These are phyloP conservation scores for Pholiota adiposa DNA, from an alignment of 1,284 basidiomycete species.

Conservation along the genomic window DNA sequence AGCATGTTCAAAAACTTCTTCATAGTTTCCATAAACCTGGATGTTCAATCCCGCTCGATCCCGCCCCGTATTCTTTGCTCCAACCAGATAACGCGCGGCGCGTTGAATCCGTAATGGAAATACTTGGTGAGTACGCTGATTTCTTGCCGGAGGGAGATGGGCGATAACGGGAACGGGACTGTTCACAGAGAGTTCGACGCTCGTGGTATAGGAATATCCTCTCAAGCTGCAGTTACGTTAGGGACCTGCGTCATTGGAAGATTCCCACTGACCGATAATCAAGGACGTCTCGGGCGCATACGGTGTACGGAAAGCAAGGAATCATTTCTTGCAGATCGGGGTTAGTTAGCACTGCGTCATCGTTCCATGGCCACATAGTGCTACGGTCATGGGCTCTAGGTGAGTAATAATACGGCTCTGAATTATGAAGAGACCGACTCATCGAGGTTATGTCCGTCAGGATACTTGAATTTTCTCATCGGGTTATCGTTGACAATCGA, in stretches of 20 bases:
- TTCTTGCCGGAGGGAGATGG: conserved; percentile 6
- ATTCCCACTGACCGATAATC: conserved; percentile 9
- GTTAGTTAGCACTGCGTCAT: conserved; percentile 1
- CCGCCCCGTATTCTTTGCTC: conserved; percentile 5
- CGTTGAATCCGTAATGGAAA: conserved; percentile 13
- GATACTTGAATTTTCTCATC: conserved; percentile 6
- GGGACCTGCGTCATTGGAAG: background rate
- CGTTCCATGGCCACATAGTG: conserved; percentile 16
- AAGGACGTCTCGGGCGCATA: conserved; percentile 8
- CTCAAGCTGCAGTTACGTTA: background rate
- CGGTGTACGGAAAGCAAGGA: conserved; percentile 12
- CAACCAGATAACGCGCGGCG: conserved; percentile 5
- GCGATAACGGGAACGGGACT: conserved; percentile 8
- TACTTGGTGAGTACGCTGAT: conserved; percentile 10
- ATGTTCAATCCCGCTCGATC: conserved; percentile 1
- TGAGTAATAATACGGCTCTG: background rate
- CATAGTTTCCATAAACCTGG: conserved; percentile 7
- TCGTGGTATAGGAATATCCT: conserved; percentile 15
- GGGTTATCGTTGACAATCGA: conserved; percentile 5
- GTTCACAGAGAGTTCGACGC: conserved; percentile 9
- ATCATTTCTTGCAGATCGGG: conserved; percentile 8
- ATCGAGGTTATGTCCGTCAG: conserved; percentile 12
- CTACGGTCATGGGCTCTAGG: background rate
- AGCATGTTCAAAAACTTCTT: conserved; percentile 12
- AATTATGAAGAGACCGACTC: background rate